phyloP scores from a whole-genome alignment of 1,284 basidiomycete genomes.

The Leucoagaricus sp. region DNA sequence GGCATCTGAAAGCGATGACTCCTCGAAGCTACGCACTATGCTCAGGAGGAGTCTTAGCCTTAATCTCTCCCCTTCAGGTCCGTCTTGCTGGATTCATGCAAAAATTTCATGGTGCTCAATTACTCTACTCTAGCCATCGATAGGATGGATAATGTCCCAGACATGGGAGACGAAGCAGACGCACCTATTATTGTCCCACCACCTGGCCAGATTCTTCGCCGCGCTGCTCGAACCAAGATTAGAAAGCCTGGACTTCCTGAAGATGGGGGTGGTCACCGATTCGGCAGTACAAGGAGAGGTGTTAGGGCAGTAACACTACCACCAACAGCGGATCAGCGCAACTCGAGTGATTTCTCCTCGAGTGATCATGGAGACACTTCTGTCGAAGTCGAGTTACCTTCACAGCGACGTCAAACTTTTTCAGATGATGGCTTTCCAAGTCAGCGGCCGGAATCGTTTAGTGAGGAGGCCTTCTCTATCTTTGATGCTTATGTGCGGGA shows the following conservation, averaged over 20 bases:
- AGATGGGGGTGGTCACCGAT: conserved; percentile 82
- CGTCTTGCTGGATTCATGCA: conserved; percentile 36
- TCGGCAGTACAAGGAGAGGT: conserved; percentile 57
- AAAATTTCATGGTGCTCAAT: conserved; percentile 17
- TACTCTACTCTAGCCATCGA: conserved; percentile 52
- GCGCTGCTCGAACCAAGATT: conserved; percentile 93
- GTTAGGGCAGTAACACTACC: conserved; percentile 37
- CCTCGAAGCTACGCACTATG: conserved; percentile 79
- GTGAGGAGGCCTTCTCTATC: conserved; percentile 71
- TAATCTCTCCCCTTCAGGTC: conserved; percentile 83
- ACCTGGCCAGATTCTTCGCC: conserved; percentile 87
- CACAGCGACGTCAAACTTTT: conserved; percentile 37
- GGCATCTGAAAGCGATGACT: conserved; percentile 82
- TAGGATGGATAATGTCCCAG: conserved; percentile 64
- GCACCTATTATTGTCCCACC: conserved; percentile 87
- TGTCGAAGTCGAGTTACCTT: conserved; percentile 18
- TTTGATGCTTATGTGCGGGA: conserved; percentile 79
- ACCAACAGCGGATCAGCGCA: conserved; percentile 43
- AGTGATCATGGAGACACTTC: conserved; percentile 66
- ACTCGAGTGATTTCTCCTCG: conserved; percentile 65
- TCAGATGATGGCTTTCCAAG: conserved; percentile 44
- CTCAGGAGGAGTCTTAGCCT: conserved; percentile 88
- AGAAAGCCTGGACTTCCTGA: conserved; percentile 82
- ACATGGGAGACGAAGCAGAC: conserved; percentile 79
- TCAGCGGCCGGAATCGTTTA: conserved; percentile 66